Evolutionary conservation across 306 rosid genomes (phyloP).

Genomic region (Prosopis cineraria): DNA sequence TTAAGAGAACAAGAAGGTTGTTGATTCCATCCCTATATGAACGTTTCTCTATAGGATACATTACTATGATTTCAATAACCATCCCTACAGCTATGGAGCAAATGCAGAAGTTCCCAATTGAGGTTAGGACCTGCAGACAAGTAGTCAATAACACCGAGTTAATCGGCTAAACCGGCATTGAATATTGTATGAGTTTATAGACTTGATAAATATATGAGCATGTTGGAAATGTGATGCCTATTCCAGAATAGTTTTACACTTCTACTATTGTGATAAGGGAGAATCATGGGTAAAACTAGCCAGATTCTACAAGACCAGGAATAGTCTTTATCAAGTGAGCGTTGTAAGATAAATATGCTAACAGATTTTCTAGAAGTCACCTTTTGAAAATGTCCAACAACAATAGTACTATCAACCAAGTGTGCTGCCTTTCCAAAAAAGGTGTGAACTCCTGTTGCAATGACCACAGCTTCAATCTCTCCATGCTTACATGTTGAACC

Average conservation of each 20-base stretch:
- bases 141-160: slow-evolving; percentile 6
- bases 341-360: slow-evolving; percentile 1
- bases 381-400: slow-evolving; percentile 83
- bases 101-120: slow-evolving; percentile 91
- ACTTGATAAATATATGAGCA: background rate
- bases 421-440: slow-evolving; percentile 88
- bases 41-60: slow-evolving; percentile 79
- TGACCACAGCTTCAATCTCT: slow-evolving; percentile 87
- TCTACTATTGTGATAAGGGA: background rate
- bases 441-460: slow-evolving; percentile 83
- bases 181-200: background rate
- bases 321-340: slow-evolving; percentile 10
- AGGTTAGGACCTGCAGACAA: slow-evolving; percentile 73
- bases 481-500: slow-evolving; percentile 92
- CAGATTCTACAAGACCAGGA: background rate
- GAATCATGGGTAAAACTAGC: slow-evolving; percentile 10
- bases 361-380: slow-evolving; percentile 35
- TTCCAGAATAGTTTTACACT: background rate
- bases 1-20: slow-evolving; percentile 92
- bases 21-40: slow-evolving; percentile 85
- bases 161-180: background rate
- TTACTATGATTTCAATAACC: slow-evolving; percentile 82
- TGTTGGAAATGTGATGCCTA: background rate
- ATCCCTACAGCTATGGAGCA: slow-evolving; percentile 90
- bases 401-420: slow-evolving; percentile 74